Evolutionary conservation across 2,329 filamentous ascomycete species (phyloP).

Genomic region (Colletotrichum trifolii): DNA sequence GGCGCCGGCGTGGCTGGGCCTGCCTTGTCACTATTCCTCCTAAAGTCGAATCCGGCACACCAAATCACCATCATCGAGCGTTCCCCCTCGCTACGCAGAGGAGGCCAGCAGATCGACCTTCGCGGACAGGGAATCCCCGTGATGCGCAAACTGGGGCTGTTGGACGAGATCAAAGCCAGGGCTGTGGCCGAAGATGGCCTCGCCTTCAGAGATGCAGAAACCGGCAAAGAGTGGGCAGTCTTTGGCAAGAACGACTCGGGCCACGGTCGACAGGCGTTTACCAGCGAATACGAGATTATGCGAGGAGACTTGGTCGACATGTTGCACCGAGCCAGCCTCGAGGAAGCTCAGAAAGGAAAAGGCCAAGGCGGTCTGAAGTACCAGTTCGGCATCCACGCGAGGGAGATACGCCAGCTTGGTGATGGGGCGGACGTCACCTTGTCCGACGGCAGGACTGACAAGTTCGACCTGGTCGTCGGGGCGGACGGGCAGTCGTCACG

Average conservation of each 20-base stretch:
- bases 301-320: constrained; percentile 61
- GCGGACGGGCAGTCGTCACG: constrained; percentile 65
- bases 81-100: constrained; percentile 46
- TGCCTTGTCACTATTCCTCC: constrained; percentile 29
- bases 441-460: constrained; percentile 52
- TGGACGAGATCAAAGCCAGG: constrained; percentile 47
- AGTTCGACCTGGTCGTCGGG: constrained; percentile 63
- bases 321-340: constrained; percentile 48
- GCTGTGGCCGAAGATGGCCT: constrained; percentile 60
- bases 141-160: constrained; percentile 52
- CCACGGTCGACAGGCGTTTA: constrained; percentile 49
- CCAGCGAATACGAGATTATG: constrained; percentile 65
- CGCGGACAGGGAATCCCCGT: constrained; percentile 53
- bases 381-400: constrained; percentile 44
- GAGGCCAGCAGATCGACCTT: constrained; percentile 59
- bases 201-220: constrained; percentile 53
- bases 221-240: constrained; percentile 50
- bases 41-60: constrained; percentile 45
- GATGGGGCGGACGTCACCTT: constrained; percentile 45
- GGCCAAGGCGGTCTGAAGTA: constrained; percentile 38
- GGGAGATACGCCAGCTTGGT: constrained; percentile 39
- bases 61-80: constrained; percentile 57
- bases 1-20: constrained; percentile 57
- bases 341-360: constrained; percentile 23
- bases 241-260: constrained; percentile 52